Conservation (phyloP, 192 early-diverging fungal species). For the Umbelopsis isabellina region DNA sequence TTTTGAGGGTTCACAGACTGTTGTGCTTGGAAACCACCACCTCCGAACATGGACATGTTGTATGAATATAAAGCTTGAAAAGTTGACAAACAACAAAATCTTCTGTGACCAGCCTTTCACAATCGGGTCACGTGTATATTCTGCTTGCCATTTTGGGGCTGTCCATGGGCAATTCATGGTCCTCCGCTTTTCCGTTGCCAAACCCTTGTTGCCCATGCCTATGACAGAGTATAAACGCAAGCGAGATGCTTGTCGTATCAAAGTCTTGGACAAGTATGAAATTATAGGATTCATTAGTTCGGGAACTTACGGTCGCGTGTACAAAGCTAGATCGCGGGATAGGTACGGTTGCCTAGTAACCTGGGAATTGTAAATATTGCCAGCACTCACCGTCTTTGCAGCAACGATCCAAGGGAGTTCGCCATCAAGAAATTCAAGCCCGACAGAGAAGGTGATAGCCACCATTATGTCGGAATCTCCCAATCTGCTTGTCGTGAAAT, state of each 20-base stretch:
- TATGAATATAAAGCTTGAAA: background rate
- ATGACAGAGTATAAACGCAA: conserved; percentile 59
- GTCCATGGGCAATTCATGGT: too few relatives aligned
- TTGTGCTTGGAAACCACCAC: conserved; percentile 26
- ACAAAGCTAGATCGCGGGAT: conserved; percentile 79
- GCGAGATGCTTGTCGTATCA: conserved; percentile 55
- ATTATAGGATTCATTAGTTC: conserved; percentile 92
- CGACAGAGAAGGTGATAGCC: conserved; percentile 87
- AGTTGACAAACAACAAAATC: too few relatives aligned
- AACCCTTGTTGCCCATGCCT: conserved; percentile 33
- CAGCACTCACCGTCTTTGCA: background rate
- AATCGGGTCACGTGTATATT: too few relatives aligned
- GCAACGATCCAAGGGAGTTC: conserved; percentile 60
- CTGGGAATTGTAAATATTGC: background rate
- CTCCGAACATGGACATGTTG: conserved; percentile 41
- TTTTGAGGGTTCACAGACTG: conserved; percentile 64
- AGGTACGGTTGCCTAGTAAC: conserved; percentile 28
- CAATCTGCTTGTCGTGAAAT: conserved; percentile 96
- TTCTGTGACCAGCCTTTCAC: too few relatives aligned
- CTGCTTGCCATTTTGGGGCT: too few relatives aligned
- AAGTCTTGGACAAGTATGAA: conserved; percentile 76
- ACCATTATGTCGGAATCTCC: conserved; percentile 79
- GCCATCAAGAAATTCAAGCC: conserved; percentile 99
- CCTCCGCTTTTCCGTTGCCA: too few relatives aligned
- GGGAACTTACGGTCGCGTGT: conserved; percentile 96